Evolutionary conservation across 805 yeast species (phyloP).

Genomic region (Komagataella kurtzmanii): DNA sequence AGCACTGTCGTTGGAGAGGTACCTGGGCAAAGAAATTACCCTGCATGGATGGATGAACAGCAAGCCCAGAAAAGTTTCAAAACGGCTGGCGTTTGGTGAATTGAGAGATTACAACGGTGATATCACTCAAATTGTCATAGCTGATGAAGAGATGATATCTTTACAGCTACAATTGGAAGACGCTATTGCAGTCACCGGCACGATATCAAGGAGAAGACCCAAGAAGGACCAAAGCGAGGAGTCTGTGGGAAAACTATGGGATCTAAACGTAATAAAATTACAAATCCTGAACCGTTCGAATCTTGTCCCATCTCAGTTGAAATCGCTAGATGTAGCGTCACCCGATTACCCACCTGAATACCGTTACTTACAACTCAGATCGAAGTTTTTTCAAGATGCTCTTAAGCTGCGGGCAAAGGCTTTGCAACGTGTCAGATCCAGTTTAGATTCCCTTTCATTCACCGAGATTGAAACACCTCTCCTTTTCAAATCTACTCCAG

Average conservation of each 20-base stretch:
- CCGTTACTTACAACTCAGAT: constrained; percentile 70
- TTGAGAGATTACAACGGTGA: constrained; percentile 67
- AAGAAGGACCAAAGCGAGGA: constrained; percentile 8
- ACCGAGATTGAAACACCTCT: constrained; percentile 88
- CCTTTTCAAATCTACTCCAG: constrained; percentile 91
- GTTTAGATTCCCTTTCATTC: constrained; percentile 31
- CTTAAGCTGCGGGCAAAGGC: constrained; percentile 43
- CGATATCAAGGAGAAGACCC: constrained; percentile 17
- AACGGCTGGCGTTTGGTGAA: constrained; percentile 52
- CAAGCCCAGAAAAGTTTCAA: constrained; percentile 60
- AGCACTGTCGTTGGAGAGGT: neutral
- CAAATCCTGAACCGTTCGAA: constrained; percentile 47
- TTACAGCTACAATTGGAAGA: constrained; percentile 50
- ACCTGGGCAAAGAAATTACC: constrained; percentile 19
- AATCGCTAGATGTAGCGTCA: constrained; percentile 38
- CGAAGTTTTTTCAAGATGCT: constrained; percentile 39
- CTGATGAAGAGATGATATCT: constrained; percentile 23
- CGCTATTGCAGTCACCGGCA: constrained; percentile 55
- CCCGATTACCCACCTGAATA: constrained; percentile 64
- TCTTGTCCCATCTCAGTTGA: constrained; percentile 51
- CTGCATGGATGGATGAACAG: constrained; percentile 79
- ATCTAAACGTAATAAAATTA: constrained; percentile 36
- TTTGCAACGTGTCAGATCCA: constrained; percentile 25
- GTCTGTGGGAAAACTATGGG: constrained; percentile 25
- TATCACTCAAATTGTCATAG: constrained; percentile 39